Evolutionary conservation across 768 basidiomycete species (phyloP).

Genomic region (Suillus weaverae): DNA sequence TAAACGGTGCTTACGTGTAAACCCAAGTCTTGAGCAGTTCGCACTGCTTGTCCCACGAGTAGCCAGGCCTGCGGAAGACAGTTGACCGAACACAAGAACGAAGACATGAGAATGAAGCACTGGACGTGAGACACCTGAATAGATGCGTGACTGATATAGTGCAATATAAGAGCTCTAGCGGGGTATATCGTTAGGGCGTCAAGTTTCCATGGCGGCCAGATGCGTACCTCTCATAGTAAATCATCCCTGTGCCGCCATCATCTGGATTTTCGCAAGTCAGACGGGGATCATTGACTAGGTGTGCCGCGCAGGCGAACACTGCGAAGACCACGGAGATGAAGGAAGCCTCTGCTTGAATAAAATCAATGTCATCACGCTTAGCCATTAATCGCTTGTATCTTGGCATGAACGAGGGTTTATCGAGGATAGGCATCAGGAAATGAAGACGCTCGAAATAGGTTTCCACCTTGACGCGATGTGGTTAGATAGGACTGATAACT

Average conservation of each 20-base stretch:
- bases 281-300: slow-evolving; percentile 73
- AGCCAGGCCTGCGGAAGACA: slow-evolving; percentile 95
- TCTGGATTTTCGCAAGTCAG: slow-evolving; percentile 59
- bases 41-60: slow-evolving; percentile 85
- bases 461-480: slow-evolving; percentile 56
- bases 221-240: slow-evolving; percentile 82
- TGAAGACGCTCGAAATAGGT: slow-evolving; percentile 88
- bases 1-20: slow-evolving; percentile 69
- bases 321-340: slow-evolving; percentile 84
- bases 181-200: slow-evolving; percentile 4
- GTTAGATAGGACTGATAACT: slow-evolving; percentile 20
- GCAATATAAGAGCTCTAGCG: slow-evolving; percentile 78
- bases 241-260: slow-evolving; percentile 87
- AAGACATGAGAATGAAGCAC: slow-evolving; percentile 84
- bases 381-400: slow-evolving; percentile 78
- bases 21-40: slow-evolving; percentile 88
- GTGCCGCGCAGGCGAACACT: slow-evolving; percentile 87
- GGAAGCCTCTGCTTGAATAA: slow-evolving; percentile 62
- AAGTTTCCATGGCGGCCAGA: slow-evolving; percentile 4
- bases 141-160: slow-evolving; percentile 88
- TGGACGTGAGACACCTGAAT: slow-evolving; percentile 87
- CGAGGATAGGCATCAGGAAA: slow-evolving; percentile 84
- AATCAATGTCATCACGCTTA: slow-evolving; percentile 49
- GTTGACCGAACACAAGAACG: slow-evolving; percentile 90
- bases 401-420: slow-evolving; percentile 79